Base-by-base conservation (phyloP, 306 rosid species). In the Gillenia trifoliata region DNA sequence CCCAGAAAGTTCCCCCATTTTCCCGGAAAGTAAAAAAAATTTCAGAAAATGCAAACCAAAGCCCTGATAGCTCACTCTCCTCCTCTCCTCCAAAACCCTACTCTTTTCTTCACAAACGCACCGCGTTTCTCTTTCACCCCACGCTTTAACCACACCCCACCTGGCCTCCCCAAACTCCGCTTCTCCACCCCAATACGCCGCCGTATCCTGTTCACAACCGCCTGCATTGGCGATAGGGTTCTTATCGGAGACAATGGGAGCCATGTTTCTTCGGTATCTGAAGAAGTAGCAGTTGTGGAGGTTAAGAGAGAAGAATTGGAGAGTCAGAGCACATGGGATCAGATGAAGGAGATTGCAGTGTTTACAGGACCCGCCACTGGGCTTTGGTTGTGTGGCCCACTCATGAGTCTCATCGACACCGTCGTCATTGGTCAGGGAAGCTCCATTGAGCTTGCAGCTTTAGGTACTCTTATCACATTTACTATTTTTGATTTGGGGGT, bases 401-500 rank as follows among this genome's bases (percentile, higher is more conserved):
- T 91, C 11, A 89, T 91, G 98, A 93, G 97, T 80, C 91, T 93
- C 79, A 91, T 91, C 23, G 94, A 89, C 38, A 91, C 98, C 0
- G 98, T 86, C 0, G 90, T 93, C 56, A 83, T 93, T 30, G 98
- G 97, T 50, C 97, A 86, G 71, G 89, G 98, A 67, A 93, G 98
- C 88, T 92, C 94, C 0, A 34, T 87, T 81, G 96, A 93, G 87
- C 98, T 93, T 41, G 98, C 98, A 56, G 97, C 98, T 43, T 83
- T 93, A 81, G 97, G 98, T 89, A 83, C 60, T 75, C n/a, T 15
- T 7, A 33, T 70, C n/a, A 77, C 9, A 8, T 45, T 5, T 3
- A 17, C 11, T 26, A 11, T 25, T 25, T 49, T 16, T 28, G 19
- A 25, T 22, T 31, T 20, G 22, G 52, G 76, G n/a, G n/a, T n/a